A percentile compares a stretch with the other conserved stretches of the same genome.
Evolutionary conservation across 2,329 filamentous ascomycete genomes (phyloP).

Genomic region (Beauveria asiatica): DNA sequence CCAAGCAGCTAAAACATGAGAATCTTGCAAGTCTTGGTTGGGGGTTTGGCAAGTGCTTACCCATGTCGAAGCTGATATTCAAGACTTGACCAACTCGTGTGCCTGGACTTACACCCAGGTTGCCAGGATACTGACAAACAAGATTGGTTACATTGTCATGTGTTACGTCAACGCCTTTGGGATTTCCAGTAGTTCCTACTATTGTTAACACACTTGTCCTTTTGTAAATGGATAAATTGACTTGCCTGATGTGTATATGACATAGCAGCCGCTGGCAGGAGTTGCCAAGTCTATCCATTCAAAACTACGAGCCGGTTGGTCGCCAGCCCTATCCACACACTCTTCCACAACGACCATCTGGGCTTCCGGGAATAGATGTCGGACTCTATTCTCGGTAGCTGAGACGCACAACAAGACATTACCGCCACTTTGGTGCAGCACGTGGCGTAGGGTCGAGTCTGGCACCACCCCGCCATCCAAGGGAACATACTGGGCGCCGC

Average conservation of each 20-base stretch:
- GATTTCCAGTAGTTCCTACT: constrained; percentile 44
- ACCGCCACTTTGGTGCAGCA: constrained; percentile 38
- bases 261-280: constrained; percentile 33
- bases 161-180: constrained; percentile 50
- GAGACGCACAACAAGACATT: constrained; percentile 38
- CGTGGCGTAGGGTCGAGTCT: constrained; percentile 38
- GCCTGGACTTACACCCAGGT: constrained; percentile 40
- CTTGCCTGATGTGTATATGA: constrained; percentile 47
- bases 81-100: constrained; percentile 46
- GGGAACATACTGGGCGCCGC: constrained; percentile 51
- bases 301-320: neutral
- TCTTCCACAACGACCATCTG: constrained; percentile 24
- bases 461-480: constrained; percentile 47
- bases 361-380: constrained; percentile 18
- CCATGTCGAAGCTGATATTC: constrained; percentile 54
- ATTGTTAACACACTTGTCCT: neutral
- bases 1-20: constrained; percentile 41
- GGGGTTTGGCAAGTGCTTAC: constrained; percentile 27
- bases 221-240: neutral
- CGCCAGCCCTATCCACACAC: neutral
- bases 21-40: neutral
- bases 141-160: constrained; percentile 48
- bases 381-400: constrained; percentile 27
- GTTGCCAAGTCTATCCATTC: constrained; percentile 23
- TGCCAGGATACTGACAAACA: constrained; percentile 40